Percentiles rank a stretch among this genome's conserved stretches.
These are phyloP conservation scores for Apocynum venetum DNA, from an alignment of 257 asterid species.

Conservation along the genomic window DNA sequence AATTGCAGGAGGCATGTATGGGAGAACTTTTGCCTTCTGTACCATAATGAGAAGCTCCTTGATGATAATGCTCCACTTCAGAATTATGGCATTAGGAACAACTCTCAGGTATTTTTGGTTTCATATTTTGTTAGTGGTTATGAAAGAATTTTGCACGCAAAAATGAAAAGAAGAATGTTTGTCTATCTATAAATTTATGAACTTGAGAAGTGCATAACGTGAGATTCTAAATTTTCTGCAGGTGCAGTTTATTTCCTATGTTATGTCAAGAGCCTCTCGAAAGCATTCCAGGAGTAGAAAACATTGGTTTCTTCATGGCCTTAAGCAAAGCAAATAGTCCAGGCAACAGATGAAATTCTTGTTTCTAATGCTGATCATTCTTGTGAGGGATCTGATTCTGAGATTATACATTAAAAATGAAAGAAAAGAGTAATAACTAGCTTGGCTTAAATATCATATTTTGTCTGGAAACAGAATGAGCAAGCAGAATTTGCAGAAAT, in stretches of 20 bases:
- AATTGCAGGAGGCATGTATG: constrained; percentile 82
- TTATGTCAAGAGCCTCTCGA: constrained; percentile 50
- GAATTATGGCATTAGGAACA: constrained; percentile 60
- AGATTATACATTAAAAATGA: background rate
- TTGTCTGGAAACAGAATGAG: background rate
- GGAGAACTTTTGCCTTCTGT: constrained; percentile 70
- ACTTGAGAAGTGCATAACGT: background rate
- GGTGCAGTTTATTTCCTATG: constrained; percentile 76
- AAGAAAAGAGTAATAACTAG: no score
- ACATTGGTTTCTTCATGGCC: constrained; percentile 73
- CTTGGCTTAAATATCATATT: no score
- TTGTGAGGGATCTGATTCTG: constrained; percentile 7
- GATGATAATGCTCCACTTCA: constrained; percentile 59
- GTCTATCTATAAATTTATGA: background rate
- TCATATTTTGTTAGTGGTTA: background rate
- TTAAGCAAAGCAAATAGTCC: constrained; percentile 33
- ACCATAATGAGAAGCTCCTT: constrained; percentile 69
- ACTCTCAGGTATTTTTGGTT: constrained; percentile 59
- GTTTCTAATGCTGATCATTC: background rate
- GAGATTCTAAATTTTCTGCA: constrained; percentile 9
- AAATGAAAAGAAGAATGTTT: background rate
- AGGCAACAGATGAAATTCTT: background rate
- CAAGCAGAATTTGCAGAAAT: background rate
- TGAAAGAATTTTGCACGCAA: background rate
- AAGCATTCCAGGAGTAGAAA: constrained; percentile 69